These are phyloP conservation scores for Cymbomonas tetramitiformis DNA, from an alignment of 139 green algal species.

Conservation along the genomic window DNA sequence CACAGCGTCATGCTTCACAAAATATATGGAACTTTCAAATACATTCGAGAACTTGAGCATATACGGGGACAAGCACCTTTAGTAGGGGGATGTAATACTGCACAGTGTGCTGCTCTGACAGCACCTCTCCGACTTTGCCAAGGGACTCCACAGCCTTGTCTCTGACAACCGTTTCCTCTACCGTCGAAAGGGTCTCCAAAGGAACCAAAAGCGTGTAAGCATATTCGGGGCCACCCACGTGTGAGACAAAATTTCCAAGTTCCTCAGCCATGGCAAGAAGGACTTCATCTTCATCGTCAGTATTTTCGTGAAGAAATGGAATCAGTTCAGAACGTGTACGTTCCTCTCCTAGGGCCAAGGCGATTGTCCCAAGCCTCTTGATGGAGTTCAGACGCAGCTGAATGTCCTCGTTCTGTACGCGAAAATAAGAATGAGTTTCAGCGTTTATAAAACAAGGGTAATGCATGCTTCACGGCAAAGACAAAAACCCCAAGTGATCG, in stretches of 20 bases:
- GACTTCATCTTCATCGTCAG: conserved; percentile 96
- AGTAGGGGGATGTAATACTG: conserved; percentile 74
- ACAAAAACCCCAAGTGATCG: background rate
- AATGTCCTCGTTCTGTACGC: conserved; percentile 87
- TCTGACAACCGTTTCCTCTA: conserved; percentile 95
- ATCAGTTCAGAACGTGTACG: conserved; percentile 81
- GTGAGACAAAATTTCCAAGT: conserved; percentile 81
- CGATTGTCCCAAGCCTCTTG: conserved; percentile 74
- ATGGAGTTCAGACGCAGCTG: conserved; percentile 81
- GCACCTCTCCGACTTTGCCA: conserved; percentile 50
- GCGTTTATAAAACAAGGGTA: background rate
- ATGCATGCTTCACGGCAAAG: background rate
- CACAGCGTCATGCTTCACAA: no score
- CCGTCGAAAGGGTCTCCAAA: conserved; percentile 78
- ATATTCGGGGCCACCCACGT: conserved; percentile 70
- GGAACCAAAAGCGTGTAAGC: conserved; percentile 66
- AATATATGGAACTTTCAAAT: no score
- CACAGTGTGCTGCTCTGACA: conserved; percentile 46
- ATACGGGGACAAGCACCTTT: conserved; percentile 70
- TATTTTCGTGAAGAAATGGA: conserved; percentile 88
- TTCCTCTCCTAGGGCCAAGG: conserved; percentile 80
- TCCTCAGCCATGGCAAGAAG: conserved; percentile 89
- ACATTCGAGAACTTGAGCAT: no score
- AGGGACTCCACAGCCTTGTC: conserved; percentile 83
- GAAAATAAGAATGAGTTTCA: background rate